Evolutionary conservation across 176 grass and related monocot genomes (phyloP).

Genomic region (Metroxylon sagu): DNA sequence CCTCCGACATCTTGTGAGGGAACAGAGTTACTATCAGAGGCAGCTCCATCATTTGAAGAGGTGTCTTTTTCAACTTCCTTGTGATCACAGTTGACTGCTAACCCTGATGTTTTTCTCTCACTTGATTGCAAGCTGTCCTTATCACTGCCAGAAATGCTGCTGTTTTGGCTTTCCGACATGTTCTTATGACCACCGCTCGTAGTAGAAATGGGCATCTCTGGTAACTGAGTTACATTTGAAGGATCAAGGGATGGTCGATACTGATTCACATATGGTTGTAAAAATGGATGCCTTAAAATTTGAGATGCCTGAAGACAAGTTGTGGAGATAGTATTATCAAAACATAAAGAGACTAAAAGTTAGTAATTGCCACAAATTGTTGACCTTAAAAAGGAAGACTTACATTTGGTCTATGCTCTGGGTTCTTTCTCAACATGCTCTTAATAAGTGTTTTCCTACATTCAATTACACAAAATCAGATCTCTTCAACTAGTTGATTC

Average conservation of each 20-base stretch:
- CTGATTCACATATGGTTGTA: conserved; percentile 68
- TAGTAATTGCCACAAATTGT: background rate
- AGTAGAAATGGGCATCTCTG: conserved; percentile 38
- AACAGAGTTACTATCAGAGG: conserved; percentile 16
- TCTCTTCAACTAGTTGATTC: background rate
- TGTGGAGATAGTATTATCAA: too few relatives aligned
- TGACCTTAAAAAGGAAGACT: conserved; percentile 19
- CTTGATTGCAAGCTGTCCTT: conserved; percentile 70
- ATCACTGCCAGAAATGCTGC: conserved; percentile 77
- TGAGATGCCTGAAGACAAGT: conserved; percentile 67
- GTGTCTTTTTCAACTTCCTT: conserved; percentile 25
- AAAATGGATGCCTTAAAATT: conserved; percentile 66
- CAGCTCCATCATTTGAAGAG: conserved; percentile 31
- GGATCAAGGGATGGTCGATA: conserved; percentile 37
- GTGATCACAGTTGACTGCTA: conserved; percentile 33
- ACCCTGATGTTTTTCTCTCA: conserved; percentile 43
- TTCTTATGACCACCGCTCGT: conserved; percentile 47
- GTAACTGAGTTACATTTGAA: conserved; percentile 27
- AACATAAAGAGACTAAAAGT: too few relatives aligned
- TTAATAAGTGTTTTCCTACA: conserved; percentile 91
- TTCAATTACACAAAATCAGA: conserved; percentile 15
- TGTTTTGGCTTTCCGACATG: conserved; percentile 79
- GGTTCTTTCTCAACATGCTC: conserved; percentile 95
- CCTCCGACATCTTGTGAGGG: conserved; percentile 34
- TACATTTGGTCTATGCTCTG: conserved; percentile 94